These are phyloP conservation scores for Fraxinus floribunda DNA, from an alignment of 305 asterid genomes.

Conservation along the genomic window DNA sequence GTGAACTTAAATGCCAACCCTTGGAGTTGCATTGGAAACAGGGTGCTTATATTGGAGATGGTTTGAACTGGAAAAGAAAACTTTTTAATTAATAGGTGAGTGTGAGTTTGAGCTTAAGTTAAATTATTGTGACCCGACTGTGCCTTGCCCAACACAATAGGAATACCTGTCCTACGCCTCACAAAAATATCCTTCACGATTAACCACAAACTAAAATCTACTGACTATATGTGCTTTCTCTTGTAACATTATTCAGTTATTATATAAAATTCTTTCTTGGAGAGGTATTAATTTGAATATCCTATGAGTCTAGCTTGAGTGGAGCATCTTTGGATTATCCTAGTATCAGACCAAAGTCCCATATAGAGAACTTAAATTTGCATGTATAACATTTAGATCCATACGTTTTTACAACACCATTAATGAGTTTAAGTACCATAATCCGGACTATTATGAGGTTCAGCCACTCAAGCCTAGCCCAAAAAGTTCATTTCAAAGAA, in stretches of 20 bases:
- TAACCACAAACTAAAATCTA: background rate
- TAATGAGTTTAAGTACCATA: background rate
- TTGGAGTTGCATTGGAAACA: background rate
- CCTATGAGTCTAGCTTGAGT: background rate
- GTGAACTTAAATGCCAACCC: background rate
- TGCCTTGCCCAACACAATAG: background rate
- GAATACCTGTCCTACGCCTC: background rate
- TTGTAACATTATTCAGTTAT: background rate
- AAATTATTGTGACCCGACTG: background rate
- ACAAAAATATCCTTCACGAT: background rate
- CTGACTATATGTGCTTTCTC: background rate
- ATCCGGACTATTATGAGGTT: background rate
- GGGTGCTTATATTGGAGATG: background rate
- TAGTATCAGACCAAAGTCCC: background rate
- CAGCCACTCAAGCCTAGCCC: background rate
- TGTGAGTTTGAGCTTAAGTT: background rate
- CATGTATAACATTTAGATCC: background rate
- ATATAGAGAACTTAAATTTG: background rate
- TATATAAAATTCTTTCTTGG: background rate
- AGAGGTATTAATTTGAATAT: background rate
- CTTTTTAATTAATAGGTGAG: background rate
- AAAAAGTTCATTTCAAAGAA: background rate
- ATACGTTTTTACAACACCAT: background rate
- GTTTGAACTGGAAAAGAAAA: background rate
- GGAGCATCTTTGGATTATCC: background rate